These are phyloP conservation scores for Hericium rajendrae DNA, from an alignment of 768 basidiomycete genomes.

Conservation along the genomic window DNA sequence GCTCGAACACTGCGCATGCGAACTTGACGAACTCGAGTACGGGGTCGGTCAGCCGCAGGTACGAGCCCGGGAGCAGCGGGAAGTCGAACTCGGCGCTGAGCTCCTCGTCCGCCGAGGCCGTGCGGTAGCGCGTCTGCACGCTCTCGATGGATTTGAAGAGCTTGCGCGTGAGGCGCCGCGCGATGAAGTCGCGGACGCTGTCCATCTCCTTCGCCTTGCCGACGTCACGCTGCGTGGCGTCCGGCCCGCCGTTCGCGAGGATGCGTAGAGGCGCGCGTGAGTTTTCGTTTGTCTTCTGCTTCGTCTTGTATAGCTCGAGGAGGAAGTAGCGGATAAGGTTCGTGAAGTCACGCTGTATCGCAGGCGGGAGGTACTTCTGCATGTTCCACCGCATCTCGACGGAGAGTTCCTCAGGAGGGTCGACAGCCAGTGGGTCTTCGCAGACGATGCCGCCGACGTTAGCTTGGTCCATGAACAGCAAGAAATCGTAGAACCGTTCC, in stretches of 20 bases:
- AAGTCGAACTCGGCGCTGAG: constrained; percentile 57
- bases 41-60: constrained; percentile 71
- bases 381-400: constrained; percentile 93
- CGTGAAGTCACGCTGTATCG: constrained; percentile 71
- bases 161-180: constrained; percentile 70
- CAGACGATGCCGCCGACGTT: constrained; percentile 90
- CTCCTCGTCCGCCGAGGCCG: constrained; percentile 47
- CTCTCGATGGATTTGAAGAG: constrained; percentile 62
- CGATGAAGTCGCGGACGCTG: constrained; percentile 63
- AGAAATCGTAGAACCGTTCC: constrained; percentile 84
- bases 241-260: constrained; percentile 56
- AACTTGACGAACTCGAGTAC: constrained; percentile 86
- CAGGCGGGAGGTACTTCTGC: constrained; percentile 74
- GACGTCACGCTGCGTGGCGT: constrained; percentile 54
- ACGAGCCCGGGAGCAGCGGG: constrained; percentile 80
- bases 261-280: constrained; percentile 64
- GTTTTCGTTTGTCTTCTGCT: constrained; percentile 49
- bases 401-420: constrained; percentile 57
- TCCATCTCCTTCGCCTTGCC: constrained; percentile 64
- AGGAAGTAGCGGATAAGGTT: constrained; percentile 73
- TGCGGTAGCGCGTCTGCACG: constrained; percentile 50
- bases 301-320: constrained; percentile 70
- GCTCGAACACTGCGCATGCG: constrained; percentile 67
- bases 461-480: constrained; percentile 92
- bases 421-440: constrained; percentile 60